A percentile compares a stretch with the other conserved stretches of the same genome.
Evolutionary conservation across 2,329 filamentous ascomycete species (phyloP).

Genomic region (Aspergillus pseudoterreus): DNA sequence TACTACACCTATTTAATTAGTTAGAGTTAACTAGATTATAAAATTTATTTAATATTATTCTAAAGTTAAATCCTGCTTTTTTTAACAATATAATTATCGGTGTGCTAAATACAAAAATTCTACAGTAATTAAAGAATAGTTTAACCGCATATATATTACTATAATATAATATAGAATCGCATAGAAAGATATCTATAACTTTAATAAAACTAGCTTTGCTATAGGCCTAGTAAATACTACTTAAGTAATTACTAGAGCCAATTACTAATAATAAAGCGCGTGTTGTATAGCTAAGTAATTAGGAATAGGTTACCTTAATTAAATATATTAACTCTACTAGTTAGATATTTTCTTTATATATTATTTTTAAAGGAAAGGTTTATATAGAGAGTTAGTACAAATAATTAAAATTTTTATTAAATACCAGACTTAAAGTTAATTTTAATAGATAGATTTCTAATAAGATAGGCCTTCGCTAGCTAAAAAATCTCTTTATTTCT

Average conservation of each 20-base stretch:
- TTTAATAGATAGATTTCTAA: background rate
- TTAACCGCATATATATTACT: constrained; percentile 3
- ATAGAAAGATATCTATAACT: background rate
- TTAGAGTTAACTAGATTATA: constrained; percentile 4
- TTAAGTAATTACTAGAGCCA: background rate
- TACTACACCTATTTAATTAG: constrained; percentile 1
- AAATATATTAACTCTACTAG: background rate
- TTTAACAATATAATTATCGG: constrained; percentile 4
- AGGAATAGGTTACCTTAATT: background rate
- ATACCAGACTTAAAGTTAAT: background rate
- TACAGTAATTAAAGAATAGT: constrained; percentile 1
- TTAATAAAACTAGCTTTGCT: background rate
- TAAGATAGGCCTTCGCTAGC: background rate
- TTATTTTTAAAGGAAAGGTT: background rate
- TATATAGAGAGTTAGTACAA: background rate
- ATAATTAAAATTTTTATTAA: background rate
- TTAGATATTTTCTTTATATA: background rate
- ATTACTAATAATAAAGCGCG: background rate
- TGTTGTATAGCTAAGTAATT: background rate
- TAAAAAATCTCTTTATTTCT: background rate
- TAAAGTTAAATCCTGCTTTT: constrained; percentile 2
- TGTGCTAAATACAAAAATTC: constrained; percentile 9
- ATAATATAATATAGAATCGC: constrained; percentile 11
- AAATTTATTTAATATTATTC: constrained; percentile 5
- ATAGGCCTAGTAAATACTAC: background rate